phyloP scores from a whole-genome alignment of 208 protist species.

The Zelonia costaricensis region DNA sequence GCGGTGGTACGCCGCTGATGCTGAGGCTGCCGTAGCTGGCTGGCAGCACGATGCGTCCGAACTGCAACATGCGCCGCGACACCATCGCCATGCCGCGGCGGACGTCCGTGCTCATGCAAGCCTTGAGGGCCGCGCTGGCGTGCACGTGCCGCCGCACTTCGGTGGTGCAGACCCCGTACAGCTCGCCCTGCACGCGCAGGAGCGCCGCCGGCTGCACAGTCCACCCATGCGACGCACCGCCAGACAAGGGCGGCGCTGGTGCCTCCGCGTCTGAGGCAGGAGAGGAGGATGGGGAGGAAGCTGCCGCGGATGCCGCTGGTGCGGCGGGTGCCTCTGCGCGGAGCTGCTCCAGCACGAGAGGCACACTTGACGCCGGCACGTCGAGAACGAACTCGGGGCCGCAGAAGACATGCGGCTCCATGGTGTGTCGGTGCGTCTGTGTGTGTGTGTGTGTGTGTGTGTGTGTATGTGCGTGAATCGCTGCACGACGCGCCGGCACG shows the following conservation, averaged over 20 bases:
- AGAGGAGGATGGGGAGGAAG: not conserved
- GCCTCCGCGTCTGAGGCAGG: not conserved
- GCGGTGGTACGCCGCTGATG: slow-evolving; percentile 30
- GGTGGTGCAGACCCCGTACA: slow-evolving; percentile 79
- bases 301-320: slow-evolving; percentile 37
- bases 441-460: slow-evolving; percentile 2
- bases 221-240: slow-evolving; percentile 94
- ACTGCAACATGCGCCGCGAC: slow-evolving; percentile 25
- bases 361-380: slow-evolving; percentile 81
- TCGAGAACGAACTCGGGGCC: slow-evolving; percentile 94
- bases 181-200: slow-evolving; percentile 93
- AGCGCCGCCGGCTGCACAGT: slow-evolving; percentile 90
- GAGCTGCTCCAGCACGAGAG: slow-evolving; percentile 95
- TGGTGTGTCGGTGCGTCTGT: not conserved
- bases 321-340: slow-evolving; percentile 78
- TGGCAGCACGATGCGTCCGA: slow-evolving; percentile 18
- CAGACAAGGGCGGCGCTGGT: slow-evolving; percentile 43
- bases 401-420: slow-evolving; percentile 98
- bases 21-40: slow-evolving; percentile 18
- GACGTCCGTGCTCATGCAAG: slow-evolving; percentile 77
- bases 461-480: not conserved
- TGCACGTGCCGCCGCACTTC: slow-evolving; percentile 70
- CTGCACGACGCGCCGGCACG: not conserved
- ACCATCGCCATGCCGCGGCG: slow-evolving; percentile 25
- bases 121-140: slow-evolving; percentile 37